Conservation (phyloP, 176 grass and related monocot genomes). For the Oryza meridionalis region DNA sequence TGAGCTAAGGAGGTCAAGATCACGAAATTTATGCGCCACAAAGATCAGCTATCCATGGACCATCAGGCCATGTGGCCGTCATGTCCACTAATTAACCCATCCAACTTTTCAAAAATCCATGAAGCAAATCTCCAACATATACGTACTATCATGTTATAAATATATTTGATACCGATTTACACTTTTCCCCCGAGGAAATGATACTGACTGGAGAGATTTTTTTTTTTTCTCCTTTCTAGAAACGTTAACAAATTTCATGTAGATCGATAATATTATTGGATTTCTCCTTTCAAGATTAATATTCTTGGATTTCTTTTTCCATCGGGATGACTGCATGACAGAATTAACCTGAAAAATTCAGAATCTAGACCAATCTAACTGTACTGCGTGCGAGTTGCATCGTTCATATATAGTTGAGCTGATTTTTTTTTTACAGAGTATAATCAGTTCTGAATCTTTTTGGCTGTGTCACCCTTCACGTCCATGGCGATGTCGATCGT, state of each 20-base stretch:
- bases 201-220: background rate
- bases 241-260: too few relatives aligned
- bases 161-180: background rate
- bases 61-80: background rate
- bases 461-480: slow-evolving; percentile 11
- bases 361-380: background rate
- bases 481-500: slow-evolving; percentile 31
- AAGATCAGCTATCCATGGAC: background rate
- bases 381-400: background rate
- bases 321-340: background rate
- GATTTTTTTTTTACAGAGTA: background rate
- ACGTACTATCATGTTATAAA: background rate
- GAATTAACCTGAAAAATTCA: background rate
- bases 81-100: background rate
- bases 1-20: background rate
- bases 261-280: too few relatives aligned
- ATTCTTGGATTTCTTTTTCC: too few relatives aligned
- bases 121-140: background rate
- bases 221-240: background rate
- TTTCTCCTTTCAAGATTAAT: too few relatives aligned
- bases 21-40: background rate
- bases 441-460: background rate
- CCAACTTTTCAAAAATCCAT: background rate
- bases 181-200: background rate
- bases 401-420: background rate